Conservation (phyloP, 768 basidiomycete species). For the Psilocybe tampanensis region DNA sequence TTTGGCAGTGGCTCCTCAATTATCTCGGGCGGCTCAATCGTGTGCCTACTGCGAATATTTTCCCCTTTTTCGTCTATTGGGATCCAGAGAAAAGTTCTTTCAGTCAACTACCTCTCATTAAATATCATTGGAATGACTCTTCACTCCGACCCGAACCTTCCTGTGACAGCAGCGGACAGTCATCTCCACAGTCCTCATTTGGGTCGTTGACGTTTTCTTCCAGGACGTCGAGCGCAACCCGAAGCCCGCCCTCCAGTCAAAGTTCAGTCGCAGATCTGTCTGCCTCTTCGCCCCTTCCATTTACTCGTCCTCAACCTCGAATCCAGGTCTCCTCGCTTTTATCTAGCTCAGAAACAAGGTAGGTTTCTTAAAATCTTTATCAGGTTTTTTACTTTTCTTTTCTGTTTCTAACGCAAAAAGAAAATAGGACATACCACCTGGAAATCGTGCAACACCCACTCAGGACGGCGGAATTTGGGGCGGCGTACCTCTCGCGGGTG, state of each 20-base stretch:
- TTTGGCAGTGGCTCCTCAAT: conserved; percentile 9
- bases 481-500: conserved; percentile 71
- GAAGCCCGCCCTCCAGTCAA: conserved; percentile 46
- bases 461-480: conserved; percentile 80
- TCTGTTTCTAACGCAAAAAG: background rate
- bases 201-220: conserved; percentile 41
- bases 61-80: conserved; percentile 24
- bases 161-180: conserved; percentile 46
- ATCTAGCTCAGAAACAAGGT: conserved; percentile 57
- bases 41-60: conserved; percentile 28
- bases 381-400: background rate
- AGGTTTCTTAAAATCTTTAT: conserved; percentile 17
- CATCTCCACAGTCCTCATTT: conserved; percentile 51
- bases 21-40: conserved; percentile 19
- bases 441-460: conserved; percentile 86
- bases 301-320: conserved; percentile 45
- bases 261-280: conserved; percentile 38
- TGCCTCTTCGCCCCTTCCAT: conserved; percentile 35
- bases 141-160: conserved; percentile 26
- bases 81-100: conserved; percentile 21
- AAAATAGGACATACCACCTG: conserved; percentile 68
- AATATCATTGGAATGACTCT: conserved; percentile 19
- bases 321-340: conserved; percentile 63
- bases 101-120: conserved; percentile 16
- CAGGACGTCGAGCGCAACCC: conserved; percentile 38